Base-by-base conservation (phyloP, 2,329 filamentous ascomycete genomes). In the Neofusicoccum cordaticola region DNA sequence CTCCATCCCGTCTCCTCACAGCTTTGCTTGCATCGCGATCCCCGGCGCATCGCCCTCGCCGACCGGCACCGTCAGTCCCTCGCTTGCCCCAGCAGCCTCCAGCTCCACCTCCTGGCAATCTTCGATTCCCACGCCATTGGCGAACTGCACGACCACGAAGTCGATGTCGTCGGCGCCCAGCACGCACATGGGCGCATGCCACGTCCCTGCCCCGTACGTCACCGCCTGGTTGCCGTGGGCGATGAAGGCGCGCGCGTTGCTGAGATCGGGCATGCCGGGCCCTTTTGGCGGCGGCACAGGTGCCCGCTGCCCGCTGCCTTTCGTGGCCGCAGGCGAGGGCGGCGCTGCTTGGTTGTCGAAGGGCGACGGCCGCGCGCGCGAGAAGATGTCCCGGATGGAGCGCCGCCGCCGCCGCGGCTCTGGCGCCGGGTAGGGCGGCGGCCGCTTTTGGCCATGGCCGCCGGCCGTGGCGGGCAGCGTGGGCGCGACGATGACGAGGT, bases 101-200 rank as follows among this genome's bases (percentile, higher is more conserved):
- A 79, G 75, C 4, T 75, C 79, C 17, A 91, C 87, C 78, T 97
- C 88, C 81, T 99, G 92, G 72, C 92, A 97, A 78, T 99, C 95
- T 79, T 98, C 94, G 1, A 84, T 79, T 0, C 80, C 85, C 12
- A 95, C 89, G 2, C 91, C 93, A 77, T 96, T 98, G 39, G 88
- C 88, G 80, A 91, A 95, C 80, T 98, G 94, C 69, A 91, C 86
- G 1, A 98, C 94, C 4, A 96, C 86, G 76, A 97, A 98, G 74
- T 95, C 92, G 53, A 97, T 82, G 19, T 88, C 83, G 62, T 81
- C 79, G 50, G 79, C 76, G 0, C 93, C 93, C 56, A 98, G 78
- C 15, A 92, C 93, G 13, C 93, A 90, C 94, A 99, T 98, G 0
- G 95, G 95, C 67, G 94, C 93, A 81, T 99, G 95, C 94, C 89